These are phyloP conservation scores for Eutrema heterophyllum DNA, from an alignment of 345 rosid species.

Conservation along the genomic window DNA sequence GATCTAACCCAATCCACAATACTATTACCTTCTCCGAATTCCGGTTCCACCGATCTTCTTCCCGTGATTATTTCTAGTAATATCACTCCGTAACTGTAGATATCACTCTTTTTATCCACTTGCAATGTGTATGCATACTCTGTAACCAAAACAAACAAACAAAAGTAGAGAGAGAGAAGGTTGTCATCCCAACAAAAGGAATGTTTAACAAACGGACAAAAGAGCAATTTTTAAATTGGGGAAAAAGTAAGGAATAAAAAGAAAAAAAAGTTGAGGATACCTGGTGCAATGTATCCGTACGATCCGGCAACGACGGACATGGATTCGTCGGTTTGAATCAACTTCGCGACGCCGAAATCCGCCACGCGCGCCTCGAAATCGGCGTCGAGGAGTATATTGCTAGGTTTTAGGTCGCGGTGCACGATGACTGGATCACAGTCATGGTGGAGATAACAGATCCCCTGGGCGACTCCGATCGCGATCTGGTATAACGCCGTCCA, in stretches of 20 bases:
- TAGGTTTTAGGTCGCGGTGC: slow-evolving; percentile 93
- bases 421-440: slow-evolving; percentile 97
- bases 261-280: slow-evolving; percentile 29
- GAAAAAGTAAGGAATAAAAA: not conserved
- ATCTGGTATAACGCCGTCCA: slow-evolving; percentile 85
- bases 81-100: slow-evolving; percentile 92
- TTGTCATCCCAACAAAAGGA: slow-evolving; percentile 18
- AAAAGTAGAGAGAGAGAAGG: not conserved
- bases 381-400: slow-evolving; percentile 75
- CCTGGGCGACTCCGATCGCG: slow-evolving; percentile 97
- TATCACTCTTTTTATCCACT: slow-evolving; percentile 96
- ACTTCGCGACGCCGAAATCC: slow-evolving; percentile 93
- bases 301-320: slow-evolving; percentile 99
- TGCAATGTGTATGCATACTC: slow-evolving; percentile 94
- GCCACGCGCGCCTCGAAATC: slow-evolving; percentile 99
- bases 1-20: slow-evolving; percentile 93
- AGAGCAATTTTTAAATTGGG: not conserved
- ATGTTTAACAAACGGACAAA: slow-evolving; percentile 13
- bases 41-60: slow-evolving; percentile 75
- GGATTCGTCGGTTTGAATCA: slow-evolving; percentile 84
- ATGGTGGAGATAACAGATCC: slow-evolving; percentile 96
- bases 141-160: slow-evolving; percentile 18
- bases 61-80: slow-evolving; percentile 78
- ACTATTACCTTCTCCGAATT: slow-evolving; percentile 93
- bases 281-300: slow-evolving; percentile 99